Conservation (phyloP, 768 basidiomycete species). For the Leccinum subtestaceum region DNA sequence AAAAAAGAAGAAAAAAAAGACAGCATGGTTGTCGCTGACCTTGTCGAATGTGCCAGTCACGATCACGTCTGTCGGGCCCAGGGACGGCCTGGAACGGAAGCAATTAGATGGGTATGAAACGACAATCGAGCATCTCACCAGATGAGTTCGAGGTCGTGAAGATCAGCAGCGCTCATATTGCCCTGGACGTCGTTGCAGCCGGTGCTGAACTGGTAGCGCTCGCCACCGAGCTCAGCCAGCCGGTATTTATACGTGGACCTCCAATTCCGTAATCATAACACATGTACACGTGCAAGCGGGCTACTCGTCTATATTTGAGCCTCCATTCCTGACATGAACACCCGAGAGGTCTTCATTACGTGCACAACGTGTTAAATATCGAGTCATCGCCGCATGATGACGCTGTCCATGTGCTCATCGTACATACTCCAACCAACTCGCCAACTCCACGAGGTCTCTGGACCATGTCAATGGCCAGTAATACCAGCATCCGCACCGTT, state of each 20-base stretch:
- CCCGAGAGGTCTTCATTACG: slow-evolving; percentile 5
- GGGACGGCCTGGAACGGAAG: slow-evolving; percentile 50
- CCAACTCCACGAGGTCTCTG: slow-evolving; percentile 14
- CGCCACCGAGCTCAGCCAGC: neutral
- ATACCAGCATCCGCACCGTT: slow-evolving; percentile 26
- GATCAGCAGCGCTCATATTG: slow-evolving; percentile 38
- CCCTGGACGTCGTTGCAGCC: slow-evolving; percentile 20
- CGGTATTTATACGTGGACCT: slow-evolving; percentile 22
- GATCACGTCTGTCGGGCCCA: slow-evolving; percentile 54
- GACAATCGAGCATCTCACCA: slow-evolving; percentile 40
- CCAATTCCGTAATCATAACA: slow-evolving; percentile 25
- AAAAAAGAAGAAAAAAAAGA: neutral
- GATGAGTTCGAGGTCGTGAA: slow-evolving; percentile 51
- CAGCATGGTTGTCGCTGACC: slow-evolving; percentile 38
- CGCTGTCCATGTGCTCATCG: neutral
- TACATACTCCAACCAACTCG: slow-evolving; percentile 4
- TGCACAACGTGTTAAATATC: slow-evolving; percentile 13
- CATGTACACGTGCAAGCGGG: slow-evolving; percentile 17
- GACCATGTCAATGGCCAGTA: neutral
- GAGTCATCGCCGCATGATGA: neutral
- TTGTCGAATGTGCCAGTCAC: slow-evolving; percentile 79
- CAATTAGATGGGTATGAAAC: slow-evolving; percentile 4
- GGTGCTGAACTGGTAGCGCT: slow-evolving; percentile 12
- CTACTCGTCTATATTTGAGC: neutral
- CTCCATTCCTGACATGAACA: neutral